Evolutionary conservation across 805 yeast genomes (phyloP).

Genomic region (Starmerella khaoyaiensis): DNA sequence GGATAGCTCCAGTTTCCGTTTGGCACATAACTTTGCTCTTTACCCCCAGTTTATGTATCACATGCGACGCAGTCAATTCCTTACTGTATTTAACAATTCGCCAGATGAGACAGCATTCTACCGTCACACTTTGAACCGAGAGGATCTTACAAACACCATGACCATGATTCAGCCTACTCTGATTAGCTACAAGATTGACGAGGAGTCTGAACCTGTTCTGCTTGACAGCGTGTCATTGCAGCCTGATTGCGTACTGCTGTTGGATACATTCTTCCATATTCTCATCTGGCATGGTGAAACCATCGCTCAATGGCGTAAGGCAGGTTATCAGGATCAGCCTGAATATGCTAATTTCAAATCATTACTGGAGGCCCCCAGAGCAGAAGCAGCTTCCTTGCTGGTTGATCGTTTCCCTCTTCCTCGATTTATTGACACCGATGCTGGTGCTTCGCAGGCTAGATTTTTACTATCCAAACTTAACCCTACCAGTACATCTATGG

Average conservation of each 20-base stretch:
- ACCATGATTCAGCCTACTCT: slow-evolving; percentile 97
- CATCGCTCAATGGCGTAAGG: slow-evolving; percentile 91
- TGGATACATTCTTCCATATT: slow-evolving; percentile 94
- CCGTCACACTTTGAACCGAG: slow-evolving; percentile 81
- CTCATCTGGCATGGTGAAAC: slow-evolving; percentile 91
- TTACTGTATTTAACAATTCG: slow-evolving; percentile 92
- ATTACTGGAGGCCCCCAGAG: slow-evolving; percentile 75
- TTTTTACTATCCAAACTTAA: slow-evolving; percentile 88
- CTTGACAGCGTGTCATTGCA: slow-evolving; percentile 86
- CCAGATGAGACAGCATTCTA: slow-evolving; percentile 98
- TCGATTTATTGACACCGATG: slow-evolving; percentile 92
- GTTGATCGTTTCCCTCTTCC: slow-evolving; percentile 96
- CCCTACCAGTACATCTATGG: slow-evolving; percentile 72
- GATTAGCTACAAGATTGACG: slow-evolving; percentile 69
- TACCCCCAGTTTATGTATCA: slow-evolving; percentile 95
- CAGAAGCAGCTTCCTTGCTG: slow-evolving; percentile 83
- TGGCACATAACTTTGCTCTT: slow-evolving; percentile 70
- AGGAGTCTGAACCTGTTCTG: slow-evolving; percentile 80
- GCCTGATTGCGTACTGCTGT: slow-evolving; percentile 71
- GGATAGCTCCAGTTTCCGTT: slow-evolving; percentile 66
- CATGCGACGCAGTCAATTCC: slow-evolving; percentile 87
- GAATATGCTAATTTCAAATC: slow-evolving; percentile 81
- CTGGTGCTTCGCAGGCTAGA: slow-evolving; percentile 97
- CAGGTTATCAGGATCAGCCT: slow-evolving; percentile 82
- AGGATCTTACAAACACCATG: slow-evolving; percentile 82